Evolutionary conservation across 768 basidiomycete genomes (phyloP), one percentile per base, ranked within the genome.

Genomic region (Coprinellus micaceus): DNA sequence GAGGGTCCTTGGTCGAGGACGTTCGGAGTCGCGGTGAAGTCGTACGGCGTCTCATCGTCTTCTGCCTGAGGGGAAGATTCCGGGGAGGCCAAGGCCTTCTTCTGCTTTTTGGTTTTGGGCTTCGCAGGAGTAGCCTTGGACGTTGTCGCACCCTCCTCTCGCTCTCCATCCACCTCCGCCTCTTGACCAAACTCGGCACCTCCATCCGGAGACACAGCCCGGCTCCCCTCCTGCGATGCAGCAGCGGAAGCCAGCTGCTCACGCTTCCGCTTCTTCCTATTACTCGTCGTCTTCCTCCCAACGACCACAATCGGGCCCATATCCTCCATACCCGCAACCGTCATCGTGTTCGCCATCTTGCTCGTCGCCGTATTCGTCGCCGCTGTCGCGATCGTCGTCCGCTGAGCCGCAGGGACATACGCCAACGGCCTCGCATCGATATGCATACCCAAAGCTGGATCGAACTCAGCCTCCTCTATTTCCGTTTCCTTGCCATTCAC

Each of bases 301-400:
- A 91, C 88, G 13, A 88, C 78, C 5, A 91, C 82, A 52, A 93
- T 85, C 1, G 82, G 74, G 64, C 89, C 90, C 49, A 82, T 73
- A 66, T 89, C 90, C 44, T 85, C 82, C 29, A 72, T 71, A 67
- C 26, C 48, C 56, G 24, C 61, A 61, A 28, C 64, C 41, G 36
- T 63, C 60, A 44, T 67, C 13, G 47, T 66, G 21, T 60, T 66
- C 2, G 33, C 33, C 7, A 6, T 33, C 33, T 6, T 33, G 33
- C 30, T 63, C 59, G 46, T 67, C 13, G 47, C 66, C n/a, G 60
- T 66, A 2, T 64, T 68, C 51, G 62, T 58, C 19, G 25, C 64
- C 41, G 36, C 62, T 59, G 46, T 67, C 13, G 47, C 66, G 19
- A 60, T 66, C 2, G 65, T 68, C 51, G 62, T 58, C 19, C 92